Evolutionary conservation across 2,329 filamentous ascomycete genomes (phyloP), one percentile per base, ranked within the genome.

Genomic region (Lizonia empirigonia): DNA sequence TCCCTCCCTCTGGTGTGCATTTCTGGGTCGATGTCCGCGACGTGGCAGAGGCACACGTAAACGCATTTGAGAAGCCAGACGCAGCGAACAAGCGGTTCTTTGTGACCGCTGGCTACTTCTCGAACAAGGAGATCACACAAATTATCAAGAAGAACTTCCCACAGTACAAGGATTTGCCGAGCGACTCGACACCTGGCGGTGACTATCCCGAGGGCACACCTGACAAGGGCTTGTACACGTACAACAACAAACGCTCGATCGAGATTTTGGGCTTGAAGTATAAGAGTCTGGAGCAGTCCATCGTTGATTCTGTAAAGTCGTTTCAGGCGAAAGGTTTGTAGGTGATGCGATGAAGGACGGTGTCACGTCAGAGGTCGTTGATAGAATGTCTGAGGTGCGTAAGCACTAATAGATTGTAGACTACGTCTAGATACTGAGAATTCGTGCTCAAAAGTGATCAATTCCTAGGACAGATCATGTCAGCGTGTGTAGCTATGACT

Each of bases 11-110:
- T 0, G 81, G 79, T 0, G 80, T 80, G 1, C 85, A 70, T 53
- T 50, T 77, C 23, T 78, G 75, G 74, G 72, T 78, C 5, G 77
- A 79, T 44, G 77, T 79, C 5, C 73, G 76, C 18, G 76, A 89
- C 59, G 80, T 89, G 0, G 86, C 86, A 0, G 70, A 80, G 5
- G 82, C 82, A 0, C 86, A 89, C 56, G 79, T 89, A n/a, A 77
- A 77, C 19, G 84, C 85, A 0, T 74, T 79, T 1, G 78, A 83
- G 55, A 76, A 82, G 20, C 77, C 80, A 0, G 81, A 82, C 16
- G 79, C 78, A 6, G 85, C 82, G 1, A 83, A 81, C 27, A 81
- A 85, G 69, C 78, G 87, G 1, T 89, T 87, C 73, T 85, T 88
- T 64, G 81, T 85, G 0, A 60, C 64, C 0, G 80, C 80, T 0